Evolutionary conservation across 2,329 filamentous ascomycete genomes (phyloP).

Genomic region (Fusarium sp.): DNA sequence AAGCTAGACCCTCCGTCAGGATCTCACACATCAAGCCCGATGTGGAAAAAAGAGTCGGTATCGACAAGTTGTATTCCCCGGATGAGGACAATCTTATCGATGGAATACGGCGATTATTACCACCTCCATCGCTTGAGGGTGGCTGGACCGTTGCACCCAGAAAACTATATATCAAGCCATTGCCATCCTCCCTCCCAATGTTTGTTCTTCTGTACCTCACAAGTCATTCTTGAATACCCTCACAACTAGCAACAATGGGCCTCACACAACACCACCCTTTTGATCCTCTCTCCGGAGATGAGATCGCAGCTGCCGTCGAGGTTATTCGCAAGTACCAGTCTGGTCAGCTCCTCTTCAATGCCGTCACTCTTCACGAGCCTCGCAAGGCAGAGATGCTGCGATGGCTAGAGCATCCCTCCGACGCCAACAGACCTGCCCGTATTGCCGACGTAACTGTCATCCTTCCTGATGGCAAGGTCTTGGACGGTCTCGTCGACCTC

Average conservation of each 20-base stretch:
- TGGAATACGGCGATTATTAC: conserved; percentile 1
- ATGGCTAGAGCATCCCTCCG: conserved; percentile 79
- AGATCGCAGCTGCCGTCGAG: conserved; percentile 74
- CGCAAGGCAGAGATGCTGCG: conserved; percentile 86
- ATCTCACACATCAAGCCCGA: conserved; percentile 29
- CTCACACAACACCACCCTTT: conserved; percentile 46
- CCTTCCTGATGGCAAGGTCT: conserved; percentile 82
- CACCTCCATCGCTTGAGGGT: not conserved
- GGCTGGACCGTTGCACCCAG: not conserved
- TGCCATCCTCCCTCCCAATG: not conserved
- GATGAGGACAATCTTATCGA: conserved; percentile 15
- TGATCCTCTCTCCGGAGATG: conserved; percentile 73
- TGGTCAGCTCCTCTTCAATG: conserved; percentile 84
- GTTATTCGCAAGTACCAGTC: conserved; percentile 77
- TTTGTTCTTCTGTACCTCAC: not conserved
- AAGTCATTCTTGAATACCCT: not conserved
- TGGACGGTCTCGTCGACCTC: conserved; percentile 85
- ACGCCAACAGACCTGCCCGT: conserved; percentile 74
- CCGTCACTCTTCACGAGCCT: conserved; percentile 87
- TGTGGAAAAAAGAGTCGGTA: conserved; percentile 45
- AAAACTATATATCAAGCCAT: conserved; percentile 35
- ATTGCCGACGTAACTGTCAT: conserved; percentile 89
- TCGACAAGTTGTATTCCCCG: conserved; percentile 24
- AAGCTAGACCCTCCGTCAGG: conserved; percentile 2
- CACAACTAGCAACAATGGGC: conserved; percentile 27